A percentile compares a stretch with the other conserved stretches of the same genome.
Conservation (phyloP, 208 protist genomes). For the Crithidia sp. region DNA sequence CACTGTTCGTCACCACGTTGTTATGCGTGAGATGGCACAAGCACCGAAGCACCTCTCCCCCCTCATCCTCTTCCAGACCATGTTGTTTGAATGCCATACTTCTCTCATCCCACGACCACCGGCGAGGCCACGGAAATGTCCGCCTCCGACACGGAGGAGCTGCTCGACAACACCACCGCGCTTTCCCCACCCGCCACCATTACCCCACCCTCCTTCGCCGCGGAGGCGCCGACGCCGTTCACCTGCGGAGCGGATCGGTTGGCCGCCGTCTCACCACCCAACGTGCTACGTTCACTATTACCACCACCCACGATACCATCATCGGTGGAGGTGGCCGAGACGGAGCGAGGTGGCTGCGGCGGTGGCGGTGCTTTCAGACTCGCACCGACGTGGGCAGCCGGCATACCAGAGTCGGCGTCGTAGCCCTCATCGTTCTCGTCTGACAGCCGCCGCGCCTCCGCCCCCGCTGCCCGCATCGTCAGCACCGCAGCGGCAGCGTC, state of each 20-base stretch:
- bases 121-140: background rate
- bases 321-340: conserved; percentile 9
- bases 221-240: background rate
- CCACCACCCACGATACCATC: background rate
- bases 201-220: background rate
- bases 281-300: background rate
- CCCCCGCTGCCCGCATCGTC: background rate
- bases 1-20: too few species aligned
- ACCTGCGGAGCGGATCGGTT: background rate
- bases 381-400: background rate
- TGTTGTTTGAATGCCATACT: too few species aligned
- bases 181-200: background rate
- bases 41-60: too few species aligned
- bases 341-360: background rate
- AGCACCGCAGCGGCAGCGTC: background rate
- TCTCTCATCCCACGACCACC: background rate
- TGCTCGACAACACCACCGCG: conserved; percentile 9
- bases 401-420: conserved; percentile 16
- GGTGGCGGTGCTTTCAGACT: too few species aligned
- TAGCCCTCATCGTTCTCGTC: conserved; percentile 16
- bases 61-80: too few species aligned
- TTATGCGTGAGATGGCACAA: too few species aligned
- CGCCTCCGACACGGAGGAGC: background rate
- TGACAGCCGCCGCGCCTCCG: background rate
- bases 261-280: background rate